These are phyloP conservation scores for Inga laurina DNA, from an alignment of 306 rosid species.

Conservation along the genomic window DNA sequence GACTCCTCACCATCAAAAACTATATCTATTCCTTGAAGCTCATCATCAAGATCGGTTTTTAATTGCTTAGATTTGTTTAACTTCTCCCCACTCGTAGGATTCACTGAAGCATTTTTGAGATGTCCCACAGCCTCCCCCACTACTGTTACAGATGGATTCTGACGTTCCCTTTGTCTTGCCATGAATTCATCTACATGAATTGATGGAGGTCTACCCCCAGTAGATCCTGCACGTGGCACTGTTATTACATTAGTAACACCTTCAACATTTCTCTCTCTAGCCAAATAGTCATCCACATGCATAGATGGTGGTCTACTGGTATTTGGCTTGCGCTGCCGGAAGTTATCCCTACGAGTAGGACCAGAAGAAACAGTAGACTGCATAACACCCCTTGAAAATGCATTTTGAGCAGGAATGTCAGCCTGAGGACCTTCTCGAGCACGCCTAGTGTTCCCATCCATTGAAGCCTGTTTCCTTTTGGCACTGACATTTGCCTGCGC, in stretches of 20 bases:
- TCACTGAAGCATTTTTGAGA: conserved; percentile 55
- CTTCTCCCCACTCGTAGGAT: conserved; percentile 66
- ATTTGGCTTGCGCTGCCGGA: conserved; percentile 98
- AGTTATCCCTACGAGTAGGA: conserved; percentile 91
- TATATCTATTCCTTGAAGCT: conserved; percentile 96
- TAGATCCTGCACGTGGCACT: conserved; percentile 78
- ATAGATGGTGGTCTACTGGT: conserved; percentile 99
- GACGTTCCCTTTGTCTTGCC: conserved; percentile 99
- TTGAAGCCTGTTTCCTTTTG: conserved; percentile 66
- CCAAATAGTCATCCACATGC: conserved; percentile 98
- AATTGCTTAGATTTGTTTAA: conserved; percentile 72
- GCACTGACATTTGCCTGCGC: conserved; percentile 57
- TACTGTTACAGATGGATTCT: conserved; percentile 68
- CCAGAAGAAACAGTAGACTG: conserved; percentile 69
- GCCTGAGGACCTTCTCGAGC: conserved; percentile 73
- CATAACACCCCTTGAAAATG: conserved; percentile 68
- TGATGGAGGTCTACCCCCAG: conserved; percentile 98
- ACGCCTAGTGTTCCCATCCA: conserved; percentile 78
- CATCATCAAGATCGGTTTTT: conserved; percentile 87
- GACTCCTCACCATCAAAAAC: conserved; percentile 96
- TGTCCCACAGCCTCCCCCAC: conserved; percentile 71
- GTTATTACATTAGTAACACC: conserved; percentile 78
- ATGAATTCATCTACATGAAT: conserved; percentile 97
- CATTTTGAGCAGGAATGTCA: conserved; percentile 60
- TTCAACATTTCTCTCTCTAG: conserved; percentile 91